Evolutionary conservation across 1,284 basidiomycete species (phyloP), one percentile per base, ranked within the genome.

Genomic region (Microbotryomycetes sp.): DNA sequence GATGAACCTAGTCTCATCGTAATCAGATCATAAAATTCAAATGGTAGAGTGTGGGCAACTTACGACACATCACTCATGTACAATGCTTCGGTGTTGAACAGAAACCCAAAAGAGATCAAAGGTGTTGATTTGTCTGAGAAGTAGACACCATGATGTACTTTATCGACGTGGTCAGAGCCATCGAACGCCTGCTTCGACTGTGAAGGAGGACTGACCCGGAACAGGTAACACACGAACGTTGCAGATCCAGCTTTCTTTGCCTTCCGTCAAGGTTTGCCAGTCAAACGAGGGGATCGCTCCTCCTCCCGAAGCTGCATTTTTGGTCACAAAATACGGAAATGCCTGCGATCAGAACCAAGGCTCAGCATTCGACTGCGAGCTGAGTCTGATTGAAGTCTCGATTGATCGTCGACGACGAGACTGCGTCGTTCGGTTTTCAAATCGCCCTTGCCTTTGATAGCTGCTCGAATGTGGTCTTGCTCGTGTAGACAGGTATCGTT

Each of bases 321-420:
- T 87, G 12, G 82, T 77, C 26, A 88, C 82, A 19, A 89, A 79
- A 74, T 90, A 90, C 29, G 87, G 86, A 74, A 89, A 90, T 0
- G 84, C 77, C 55, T 59, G 49, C 6, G 4, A n/a, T n/a, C n/a
- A n/a, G n/a, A n/a, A n/a, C n/a, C n/a, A n/a, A n/a, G n/a, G n/a
- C n/a, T n/a, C n/a, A n/a, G n/a, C n/a, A n/a, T n/a, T n/a, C n/a
- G n/a, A n/a, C n/a, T n/a, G 1, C 5, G 4, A 4, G 28, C 3
- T 3, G 36, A 52, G 22, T 52, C 29, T 7, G 50, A 14, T 16
- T 26, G 48, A 7, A 7, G 9, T n/a, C n/a, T n/a, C 3, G 30
- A 54, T 42, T 7, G 15, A n/a, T 54, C 6, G 6, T 54, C 36
- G 53, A 25, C 5, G 6, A 23, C 36, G 25, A 54, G 6, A 15